Base-by-base conservation (phyloP, 176 grass and related monocot genomes). In the Triticum monococcum region DNA sequence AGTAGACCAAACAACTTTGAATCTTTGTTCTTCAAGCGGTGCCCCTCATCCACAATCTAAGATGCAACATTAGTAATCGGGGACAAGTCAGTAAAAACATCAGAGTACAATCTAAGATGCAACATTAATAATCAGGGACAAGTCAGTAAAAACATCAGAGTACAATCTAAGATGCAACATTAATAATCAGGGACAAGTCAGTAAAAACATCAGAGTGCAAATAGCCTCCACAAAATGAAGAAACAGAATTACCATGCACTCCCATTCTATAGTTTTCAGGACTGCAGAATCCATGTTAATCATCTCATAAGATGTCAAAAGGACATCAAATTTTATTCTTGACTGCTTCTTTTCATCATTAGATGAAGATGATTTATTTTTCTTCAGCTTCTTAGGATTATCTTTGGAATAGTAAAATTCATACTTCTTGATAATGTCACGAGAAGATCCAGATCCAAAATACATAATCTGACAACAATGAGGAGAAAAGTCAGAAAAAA, bases 271-370 rank as follows among this genome's bases (percentile, higher is more conserved):
- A 69, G 87, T 90, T 86, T 97, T 97, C 70, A 99, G 77, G 90
- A 91, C 80, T 72, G 76, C 64, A 6, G 97, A 99, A 57, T 99
- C 97, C 97, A 99, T 99, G 86, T 99, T 99, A 82, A 99, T 95
- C 97, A 99, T 99, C 91, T 99, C 97, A 87, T 99, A 99, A 83
- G 97, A 97, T 79, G 97, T 99, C 82, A 99, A 85, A 75, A 99
- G 94, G 75, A 99, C 97, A 85, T 99, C 94, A 91, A 99, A 99
- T 60, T 96, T 99, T 89, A 97, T 94, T 86, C 90, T 94, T 52
- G 92, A 90, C 66, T 97, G 92, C 83, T 87, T 99, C 43, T 85
- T 97, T 64, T 87, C 86, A 78, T 86, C 93, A 71, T 45, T 91
- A 82, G 80, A 78, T 57, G 89, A 86, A 85, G 76, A 74, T 80